phyloP scores from a whole-genome alignment of 1,284 basidiomycete genomes.

The Sutorius eximius region DNA sequence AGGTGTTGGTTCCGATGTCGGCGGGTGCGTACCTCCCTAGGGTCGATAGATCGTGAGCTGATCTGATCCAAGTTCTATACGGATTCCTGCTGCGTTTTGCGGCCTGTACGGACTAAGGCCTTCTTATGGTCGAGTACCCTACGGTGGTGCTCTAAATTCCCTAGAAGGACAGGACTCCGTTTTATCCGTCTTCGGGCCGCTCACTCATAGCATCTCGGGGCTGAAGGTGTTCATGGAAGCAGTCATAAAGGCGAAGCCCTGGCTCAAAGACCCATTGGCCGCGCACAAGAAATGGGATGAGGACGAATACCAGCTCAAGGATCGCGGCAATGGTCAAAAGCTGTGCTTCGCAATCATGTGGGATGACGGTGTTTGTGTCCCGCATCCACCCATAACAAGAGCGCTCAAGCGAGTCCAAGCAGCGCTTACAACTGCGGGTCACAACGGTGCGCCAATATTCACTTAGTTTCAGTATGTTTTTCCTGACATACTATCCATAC shows the following conservation, averaged over 20 bases:
- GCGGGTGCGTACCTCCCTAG: too few relatives aligned
- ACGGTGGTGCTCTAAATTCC: conserved; percentile 60
- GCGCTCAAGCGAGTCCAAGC: conserved; percentile 59
- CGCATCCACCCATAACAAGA: conserved; percentile 46
- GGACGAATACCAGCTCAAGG: conserved; percentile 52
- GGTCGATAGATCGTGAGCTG: not conserved
- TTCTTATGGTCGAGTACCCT: conserved; percentile 70
- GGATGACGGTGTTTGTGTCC: too few relatives aligned
- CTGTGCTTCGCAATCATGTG: conserved; percentile 56
- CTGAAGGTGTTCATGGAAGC: conserved; percentile 65
- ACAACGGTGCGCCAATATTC: conserved; percentile 49
- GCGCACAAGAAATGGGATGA: conserved; percentile 63
- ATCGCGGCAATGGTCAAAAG: conserved; percentile 56
- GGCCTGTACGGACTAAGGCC: conserved; percentile 73
- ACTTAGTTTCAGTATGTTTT: not conserved
- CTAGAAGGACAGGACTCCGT: conserved; percentile 72
- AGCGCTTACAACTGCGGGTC: conserved; percentile 65
- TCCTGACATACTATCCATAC: not conserved
- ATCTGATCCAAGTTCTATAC: conserved; percentile 51
- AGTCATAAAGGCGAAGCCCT: conserved; percentile 59
- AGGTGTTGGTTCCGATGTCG: too few relatives aligned
- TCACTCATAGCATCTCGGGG: conserved; percentile 56
- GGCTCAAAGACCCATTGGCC: conserved; percentile 35
- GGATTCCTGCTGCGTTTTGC: conserved; percentile 67
- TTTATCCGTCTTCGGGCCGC: conserved; percentile 71